Conservation (phyloP, 805 yeast genomes). For the Saccharomycodes ludwigii region DNA sequence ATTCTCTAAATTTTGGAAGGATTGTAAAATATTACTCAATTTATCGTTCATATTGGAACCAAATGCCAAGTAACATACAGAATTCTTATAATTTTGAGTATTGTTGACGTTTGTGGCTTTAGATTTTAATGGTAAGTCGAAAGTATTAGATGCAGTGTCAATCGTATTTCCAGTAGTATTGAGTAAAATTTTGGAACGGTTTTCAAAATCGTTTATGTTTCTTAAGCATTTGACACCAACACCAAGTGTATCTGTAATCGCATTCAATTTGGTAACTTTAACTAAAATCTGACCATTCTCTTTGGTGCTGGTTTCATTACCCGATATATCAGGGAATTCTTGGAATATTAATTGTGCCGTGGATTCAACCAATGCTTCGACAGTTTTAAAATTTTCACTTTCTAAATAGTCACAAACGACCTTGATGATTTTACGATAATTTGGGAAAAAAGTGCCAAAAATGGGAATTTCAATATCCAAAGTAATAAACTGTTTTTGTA, state of each 20-base stretch:
- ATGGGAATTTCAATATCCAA: slow-evolving; percentile 43
- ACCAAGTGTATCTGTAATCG: slow-evolving; percentile 65
- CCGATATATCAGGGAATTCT: slow-evolving; percentile 24
- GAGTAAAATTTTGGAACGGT: slow-evolving; percentile 11
- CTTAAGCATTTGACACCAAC: slow-evolving; percentile 76
- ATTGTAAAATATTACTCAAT: slow-evolving; percentile 42
- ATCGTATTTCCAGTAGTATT: no score
- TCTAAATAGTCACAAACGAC: slow-evolving; percentile 53
- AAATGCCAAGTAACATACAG: slow-evolving; percentile 60
- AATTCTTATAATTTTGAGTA: slow-evolving; percentile 12
- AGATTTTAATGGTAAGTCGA: slow-evolving; percentile 16
- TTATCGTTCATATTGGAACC: slow-evolving; percentile 82
- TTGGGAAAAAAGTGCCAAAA: slow-evolving; percentile 7
- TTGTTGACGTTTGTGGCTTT: background rate
- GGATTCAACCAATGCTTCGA: slow-evolving; percentile 76
- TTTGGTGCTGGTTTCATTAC: background rate
- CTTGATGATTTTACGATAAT: slow-evolving; percentile 32
- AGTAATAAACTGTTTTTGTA: slow-evolving; percentile 63
- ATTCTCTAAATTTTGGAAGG: slow-evolving; percentile 32
- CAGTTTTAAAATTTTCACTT: slow-evolving; percentile 73
- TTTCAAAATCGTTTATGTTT: slow-evolving; percentile 28
- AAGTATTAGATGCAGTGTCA: slow-evolving; percentile 13
- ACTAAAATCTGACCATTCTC: slow-evolving; percentile 27
- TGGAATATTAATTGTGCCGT: slow-evolving; percentile 49
- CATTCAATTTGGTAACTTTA: slow-evolving; percentile 74